phyloP scores from a whole-genome alignment of 176 grass and related monocot species.

The Microstegium vimineum region DNA sequence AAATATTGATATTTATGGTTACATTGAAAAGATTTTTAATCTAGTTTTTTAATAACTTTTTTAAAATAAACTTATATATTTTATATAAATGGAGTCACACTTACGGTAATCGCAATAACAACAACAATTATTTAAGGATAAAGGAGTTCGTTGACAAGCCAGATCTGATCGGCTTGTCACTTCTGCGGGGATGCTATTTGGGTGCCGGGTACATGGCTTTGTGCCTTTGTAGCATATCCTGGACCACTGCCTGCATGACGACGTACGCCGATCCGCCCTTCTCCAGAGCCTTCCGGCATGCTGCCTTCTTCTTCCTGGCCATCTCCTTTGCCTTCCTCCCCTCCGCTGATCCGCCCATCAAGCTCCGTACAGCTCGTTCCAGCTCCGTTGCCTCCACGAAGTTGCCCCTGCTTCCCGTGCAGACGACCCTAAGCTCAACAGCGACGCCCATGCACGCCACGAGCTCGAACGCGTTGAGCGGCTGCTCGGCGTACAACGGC shows the following conservation, averaged over 20 bases:
- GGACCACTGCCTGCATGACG: background rate
- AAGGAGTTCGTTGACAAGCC: too few relatives aligned
- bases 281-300: slow-evolving; percentile 19
- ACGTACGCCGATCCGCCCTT: slow-evolving; percentile 12
- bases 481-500: too few relatives aligned
- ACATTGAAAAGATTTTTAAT: too few relatives aligned
- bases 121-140: too few relatives aligned
- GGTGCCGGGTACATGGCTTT: background rate
- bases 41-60: too few relatives aligned
- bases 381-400: slow-evolving; percentile 28
- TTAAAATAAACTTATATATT: too few relatives aligned
- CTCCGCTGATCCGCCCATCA: slow-evolving; percentile 23
- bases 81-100: too few relatives aligned
- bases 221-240: background rate
- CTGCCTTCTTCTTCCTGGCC: slow-evolving; percentile 20
- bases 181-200: background rate
- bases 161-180: background rate
- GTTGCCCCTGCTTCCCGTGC: background rate
- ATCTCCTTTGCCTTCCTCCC: slow-evolving; percentile 21
- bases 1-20: too few relatives aligned
- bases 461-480: slow-evolving; percentile 38
- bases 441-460: slow-evolving; percentile 29
- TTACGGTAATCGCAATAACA: too few relatives aligned
- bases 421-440: background rate
- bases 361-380: background rate